Base-by-base conservation (phyloP, 345 rosid genomes). In the Turritis glabra region DNA sequence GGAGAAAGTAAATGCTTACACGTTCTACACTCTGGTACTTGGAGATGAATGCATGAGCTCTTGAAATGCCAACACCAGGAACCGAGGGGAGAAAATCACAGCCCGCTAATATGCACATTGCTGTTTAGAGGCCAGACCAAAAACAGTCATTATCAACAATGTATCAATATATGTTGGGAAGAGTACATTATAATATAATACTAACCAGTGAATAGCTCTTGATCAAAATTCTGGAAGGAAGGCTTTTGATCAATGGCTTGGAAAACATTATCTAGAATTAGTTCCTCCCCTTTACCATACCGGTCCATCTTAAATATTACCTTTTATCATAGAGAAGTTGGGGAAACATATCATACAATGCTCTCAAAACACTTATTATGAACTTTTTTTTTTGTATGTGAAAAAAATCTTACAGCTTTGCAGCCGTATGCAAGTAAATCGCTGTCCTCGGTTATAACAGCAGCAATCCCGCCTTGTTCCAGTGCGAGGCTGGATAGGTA, bases 51-150 rank as follows among this genome's bases (percentile, higher is more conserved):
- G 79, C 82, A 80, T 91, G 72, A 71, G 98, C 92, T 82, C 85
- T 93, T 37, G 70, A 87, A 67, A 89, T 88, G 67, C 97, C 96
- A 75, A 91, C 85, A 74, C 98, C 92, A 71, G 92, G 96, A 79
- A 93, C 84, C 19, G 94, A 91, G 43, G 96, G 87, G 74, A 93
- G 94, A 80, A 91, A 93, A 84, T 93, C 98, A 69, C 98, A 93
- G 40, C 96, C 92, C n/a, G 96, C 92, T 77, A 93, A 69, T 58
- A 91, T 94, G 69, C 96, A 93, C 96, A 93, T 91, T 15, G 96
- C 97, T 93, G 87, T 35, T 60, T 30, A 55, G 55, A 40, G 46
- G 15, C 68, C 41, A 82, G 32, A 44, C 27, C 55, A 65, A 15
- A 65, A 74, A 27, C 67, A 58, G 13, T 74, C 51, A 66, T 33